Percentiles rank a stretch among this genome's conserved stretches.
Conservation (phyloP, 1,284 basidiomycete genomes). For the Ganoderma resinaceum region DNA sequence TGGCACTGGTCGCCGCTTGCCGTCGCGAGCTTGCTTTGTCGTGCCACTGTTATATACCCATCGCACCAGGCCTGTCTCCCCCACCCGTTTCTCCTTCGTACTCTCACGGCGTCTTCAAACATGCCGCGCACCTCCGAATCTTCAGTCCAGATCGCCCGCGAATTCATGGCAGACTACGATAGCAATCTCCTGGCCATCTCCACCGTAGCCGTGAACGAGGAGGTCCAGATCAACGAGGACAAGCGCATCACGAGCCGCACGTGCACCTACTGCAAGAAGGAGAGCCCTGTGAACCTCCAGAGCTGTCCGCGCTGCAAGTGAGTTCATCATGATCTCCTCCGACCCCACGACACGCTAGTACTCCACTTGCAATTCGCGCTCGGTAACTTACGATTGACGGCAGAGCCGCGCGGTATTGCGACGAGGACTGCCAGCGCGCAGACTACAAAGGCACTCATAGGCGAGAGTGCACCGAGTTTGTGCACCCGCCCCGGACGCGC, state of each 20-base stretch:
- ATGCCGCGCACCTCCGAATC: not conserved
- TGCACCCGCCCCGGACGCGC: conserved; percentile 18
- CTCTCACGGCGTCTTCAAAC: not conserved
- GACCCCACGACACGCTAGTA: too few relatives aligned
- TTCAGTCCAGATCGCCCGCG: not conserved
- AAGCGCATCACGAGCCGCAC: not conserved
- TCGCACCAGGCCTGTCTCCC: not conserved
- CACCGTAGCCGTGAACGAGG: not conserved
- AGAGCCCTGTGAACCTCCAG: not conserved
- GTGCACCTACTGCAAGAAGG: not conserved
- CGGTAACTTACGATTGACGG: too few relatives aligned
- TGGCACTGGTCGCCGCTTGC: not conserved
- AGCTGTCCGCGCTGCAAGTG: not conserved
- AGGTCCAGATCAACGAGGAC: not conserved
- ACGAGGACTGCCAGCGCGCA: conserved; percentile 20
- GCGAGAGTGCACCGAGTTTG: conserved; percentile 22
- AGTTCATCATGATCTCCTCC: not conserved
- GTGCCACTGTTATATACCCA: not conserved
- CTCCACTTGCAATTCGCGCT: too few relatives aligned
- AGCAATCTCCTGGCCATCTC: not conserved
- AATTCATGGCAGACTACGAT: not conserved
- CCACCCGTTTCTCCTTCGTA: not conserved
- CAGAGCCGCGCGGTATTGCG: conserved; percentile 24
- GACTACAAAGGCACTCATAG: conserved; percentile 23
- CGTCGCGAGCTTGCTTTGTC: not conserved